Evolutionary conservation across 2,329 filamentous ascomycete species (phyloP), one percentile per base, ranked within the genome.

Genomic region (Setomelanomma holmii): DNA sequence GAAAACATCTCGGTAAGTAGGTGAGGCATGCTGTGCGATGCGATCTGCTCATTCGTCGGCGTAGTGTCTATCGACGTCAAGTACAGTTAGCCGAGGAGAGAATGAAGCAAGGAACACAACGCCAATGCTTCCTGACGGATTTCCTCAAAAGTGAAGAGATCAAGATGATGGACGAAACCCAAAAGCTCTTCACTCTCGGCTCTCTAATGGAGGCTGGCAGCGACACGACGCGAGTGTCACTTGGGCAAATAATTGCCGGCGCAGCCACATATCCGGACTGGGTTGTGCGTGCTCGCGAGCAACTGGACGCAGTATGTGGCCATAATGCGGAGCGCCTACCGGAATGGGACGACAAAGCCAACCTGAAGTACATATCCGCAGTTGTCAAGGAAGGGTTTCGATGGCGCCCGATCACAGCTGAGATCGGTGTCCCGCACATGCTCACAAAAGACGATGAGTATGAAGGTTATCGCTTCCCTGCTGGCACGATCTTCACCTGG

Each of bases 121-220:
- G 71, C 0, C 61, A 72, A 0, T 81, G 78, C 20, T 81, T 82
- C 21, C 76, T 76, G 0, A 78, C 71, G 1, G 72, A 79, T 4
- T 71, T 82, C 6, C 57, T 80, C 0, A 60, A 76, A 11, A 49
- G 53, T 7, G 73, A 80, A 12, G 64, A 71, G 0, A 53, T 47
- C 7, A 22, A 33, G 42, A 51, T 51, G 35, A 39, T 64, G 30
- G 55, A 52, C 4, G 41, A 58, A 14, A 58, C 55, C 33, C 80
- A 82, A 38, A 67, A 77, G 23, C 56, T 73, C 7, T 71, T 71
- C 51, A 58, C 66, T 3, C 54, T 70, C 7, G 68, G 70, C 4
- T 66, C 56, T 54, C 45, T 71, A 30, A 61, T 68, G 47, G 67
- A 69, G 44, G 67, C 65, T 1, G 67, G 67, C 1, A 58, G 49